A percentile compares a stretch with the other conserved stretches of the same genome.
Conservation (phyloP, 768 basidiomycete genomes). For the Tricholoma saponaceum region DNA sequence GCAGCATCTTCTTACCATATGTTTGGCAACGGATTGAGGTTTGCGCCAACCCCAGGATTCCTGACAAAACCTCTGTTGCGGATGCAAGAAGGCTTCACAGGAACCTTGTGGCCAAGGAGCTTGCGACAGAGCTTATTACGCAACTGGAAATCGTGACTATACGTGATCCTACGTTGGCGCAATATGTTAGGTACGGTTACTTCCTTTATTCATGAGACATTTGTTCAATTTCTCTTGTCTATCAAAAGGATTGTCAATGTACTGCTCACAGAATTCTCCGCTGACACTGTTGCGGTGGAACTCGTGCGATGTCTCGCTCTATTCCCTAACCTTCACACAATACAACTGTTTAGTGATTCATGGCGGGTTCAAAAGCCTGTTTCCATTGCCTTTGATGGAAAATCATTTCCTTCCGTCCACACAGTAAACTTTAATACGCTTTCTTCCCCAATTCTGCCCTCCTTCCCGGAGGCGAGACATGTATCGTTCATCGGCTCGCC, state of each 20-base stretch:
- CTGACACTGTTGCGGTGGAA: conserved; percentile 14
- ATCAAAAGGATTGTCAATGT: conserved; percentile 15
- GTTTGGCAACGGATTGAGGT: conserved; percentile 17
- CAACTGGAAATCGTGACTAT: conserved; percentile 23
- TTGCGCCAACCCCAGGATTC: conserved; percentile 7
- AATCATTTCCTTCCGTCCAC: conserved; percentile 2
- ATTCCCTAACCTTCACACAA: conserved; percentile 20
- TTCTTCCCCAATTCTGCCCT: neutral
- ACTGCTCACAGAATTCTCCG: conserved; percentile 10
- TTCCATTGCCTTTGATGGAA: neutral
- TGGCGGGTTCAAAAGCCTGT: neutral
- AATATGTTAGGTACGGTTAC: conserved; percentile 15
- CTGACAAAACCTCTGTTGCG: neutral
- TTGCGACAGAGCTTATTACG: conserved; percentile 11
- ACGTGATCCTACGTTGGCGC: conserved; percentile 16
- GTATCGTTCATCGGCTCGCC: neutral
- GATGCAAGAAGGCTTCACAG: neutral
- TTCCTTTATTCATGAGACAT: neutral
- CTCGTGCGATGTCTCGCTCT: conserved; percentile 18
- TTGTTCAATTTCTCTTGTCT: neutral
- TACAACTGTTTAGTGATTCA: conserved; percentile 9
- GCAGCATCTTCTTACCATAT: conserved; percentile 12
- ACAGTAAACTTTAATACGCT: neutral
- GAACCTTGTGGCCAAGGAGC: neutral
- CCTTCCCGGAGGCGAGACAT: conserved; percentile 2